These are phyloP conservation scores for Suillus cothurnatus DNA, from an alignment of 768 basidiomycete genomes.

Conservation along the genomic window DNA sequence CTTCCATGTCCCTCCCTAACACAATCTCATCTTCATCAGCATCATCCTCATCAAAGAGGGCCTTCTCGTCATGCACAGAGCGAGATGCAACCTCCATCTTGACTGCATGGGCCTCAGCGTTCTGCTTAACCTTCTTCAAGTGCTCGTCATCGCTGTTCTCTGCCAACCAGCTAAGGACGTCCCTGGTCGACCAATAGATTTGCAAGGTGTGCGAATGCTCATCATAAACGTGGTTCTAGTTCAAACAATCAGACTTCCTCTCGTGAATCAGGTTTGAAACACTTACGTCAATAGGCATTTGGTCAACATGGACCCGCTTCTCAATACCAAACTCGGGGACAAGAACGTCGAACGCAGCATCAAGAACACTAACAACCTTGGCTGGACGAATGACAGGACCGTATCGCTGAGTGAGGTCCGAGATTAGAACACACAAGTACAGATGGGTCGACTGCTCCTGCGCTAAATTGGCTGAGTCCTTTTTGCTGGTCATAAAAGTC, in stretches of 20 bases:
- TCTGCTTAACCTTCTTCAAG: conserved; percentile 90
- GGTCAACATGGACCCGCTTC: conserved; percentile 97
- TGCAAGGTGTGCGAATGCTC: conserved; percentile 91
- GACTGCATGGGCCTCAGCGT: conserved; percentile 85
- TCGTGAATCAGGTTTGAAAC: not conserved
- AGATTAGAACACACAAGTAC: conserved; percentile 91
- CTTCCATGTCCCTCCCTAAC: conserved; percentile 56
- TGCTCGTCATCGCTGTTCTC: conserved; percentile 97
- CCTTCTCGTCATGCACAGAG: conserved; percentile 84
- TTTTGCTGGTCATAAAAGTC: conserved; percentile 57
- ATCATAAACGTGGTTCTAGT: conserved; percentile 91
- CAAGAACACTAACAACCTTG: conserved; percentile 94
- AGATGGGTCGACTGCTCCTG: conserved; percentile 97
- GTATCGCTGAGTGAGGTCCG: conserved; percentile 91
- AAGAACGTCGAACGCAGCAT: conserved; percentile 95
- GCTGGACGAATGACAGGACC: conserved; percentile 95
- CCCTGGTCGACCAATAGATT: conserved; percentile 94
- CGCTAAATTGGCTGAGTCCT: conserved; percentile 87
- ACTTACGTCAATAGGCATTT: conserved; percentile 96
- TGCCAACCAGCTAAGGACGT: conserved; percentile 94
- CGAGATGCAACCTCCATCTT: conserved; percentile 92
- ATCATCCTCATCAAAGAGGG: conserved; percentile 88
- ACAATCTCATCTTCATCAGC: conserved; percentile 81
- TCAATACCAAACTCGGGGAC: conserved; percentile 98
- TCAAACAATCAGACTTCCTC: conserved; percentile 19